Base-by-base conservation (phyloP, 2,329 filamentous ascomycete species). In the Nemania abortiva region DNA sequence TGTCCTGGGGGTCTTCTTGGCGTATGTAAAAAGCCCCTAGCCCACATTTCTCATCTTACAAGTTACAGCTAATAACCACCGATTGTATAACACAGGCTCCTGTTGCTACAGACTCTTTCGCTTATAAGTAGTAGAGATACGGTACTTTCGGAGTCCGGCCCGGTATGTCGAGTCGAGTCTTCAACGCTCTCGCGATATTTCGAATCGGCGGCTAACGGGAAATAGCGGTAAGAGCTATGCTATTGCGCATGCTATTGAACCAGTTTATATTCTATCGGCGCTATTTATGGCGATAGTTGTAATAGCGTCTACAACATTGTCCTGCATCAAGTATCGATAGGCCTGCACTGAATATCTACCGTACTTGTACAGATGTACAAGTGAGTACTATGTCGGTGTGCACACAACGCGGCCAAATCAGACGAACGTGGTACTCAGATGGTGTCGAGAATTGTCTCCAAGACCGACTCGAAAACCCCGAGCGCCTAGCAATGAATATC, bases 11-110 rank as follows among this genome's bases (percentile, higher is more conserved):
- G 34, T 45, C 15, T 59, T 45, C 39, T 57, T 52, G 66, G 55
- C 61, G 22, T 52, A 57, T 55, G 55, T 39, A 50, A 65, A 61
- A n/a, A 37, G 13, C 50, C 56, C 61, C 66, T 61, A 60, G 47
- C 45, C 55, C 63, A 65, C 55, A 59, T 65, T 59, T 50, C 22
- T 37, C 24, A 63, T 63, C 22, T 9, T 49, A 49, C 11, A 5
- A 42, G 39, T 18, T 42, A 42, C 39, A 15, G 11, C 11, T 18
- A 42, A 15, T 42, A 42, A 42, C 5, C 39, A 42, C 13, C 4
- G 13, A 5, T 15, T 13, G 13, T 42, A 42, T 37, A 37, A 37
- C 11, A 42, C 39, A 42, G 6, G 39, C 11, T 18, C 39, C 15
- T 42, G 11, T 42, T 42, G 13, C 13, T 15, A 42, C 15, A 5